Base-by-base conservation (phyloP, 2,329 filamentous ascomycete genomes). In the Ophiostoma australiae region DNA sequence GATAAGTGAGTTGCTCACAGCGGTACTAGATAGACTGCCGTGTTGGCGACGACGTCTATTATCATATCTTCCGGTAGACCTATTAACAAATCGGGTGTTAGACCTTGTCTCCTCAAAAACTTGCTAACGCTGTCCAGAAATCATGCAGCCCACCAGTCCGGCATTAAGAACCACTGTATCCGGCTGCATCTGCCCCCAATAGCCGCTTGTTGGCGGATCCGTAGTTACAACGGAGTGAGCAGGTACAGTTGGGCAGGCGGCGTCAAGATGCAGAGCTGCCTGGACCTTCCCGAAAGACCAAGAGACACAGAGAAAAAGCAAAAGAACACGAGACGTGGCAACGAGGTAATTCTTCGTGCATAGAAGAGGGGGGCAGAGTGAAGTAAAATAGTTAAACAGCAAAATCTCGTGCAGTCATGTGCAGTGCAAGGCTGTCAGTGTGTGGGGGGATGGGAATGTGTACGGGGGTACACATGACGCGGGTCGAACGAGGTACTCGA, bases 1-100 rank as follows among this genome's bases (percentile, higher is more conserved):
- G 73, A 90, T 83, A 73, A 90, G 83, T 68, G 88, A 89, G 77
- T 81, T 86, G 79, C 86, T 89, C 71, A 84, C 86, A 73, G 84
- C 84, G 48, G 85, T 88, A 79, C 86, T 89, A 73, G 87, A 90
- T 71, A 87, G 80, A 77, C 86, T 88, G 73, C 84, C 84, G 72
- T 85, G 83, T 74, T 85, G 84, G 77, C 83, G 84, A 78, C 83
- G 81, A 77, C 83, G 81, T 75, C 83, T 82, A 78, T 84, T 84
- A 80, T 85, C 83, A 79, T 82, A 81, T 76, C 84, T 82, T 74
- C 84, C 85, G 73, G 86, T 85, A 70, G 85, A 88, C 78, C 87
- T 89, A 78, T 70, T 73, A 77, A 73, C 82, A 83, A 84, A 85
- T 84, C 78, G 77, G 77, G 77, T 77, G 70, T 71, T 61, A 71